A percentile compares a stretch with the other conserved stretches of the same genome.
These are phyloP conservation scores for Starmera amethionina DNA, from an alignment of 805 yeast species.

Conservation along the genomic window DNA sequence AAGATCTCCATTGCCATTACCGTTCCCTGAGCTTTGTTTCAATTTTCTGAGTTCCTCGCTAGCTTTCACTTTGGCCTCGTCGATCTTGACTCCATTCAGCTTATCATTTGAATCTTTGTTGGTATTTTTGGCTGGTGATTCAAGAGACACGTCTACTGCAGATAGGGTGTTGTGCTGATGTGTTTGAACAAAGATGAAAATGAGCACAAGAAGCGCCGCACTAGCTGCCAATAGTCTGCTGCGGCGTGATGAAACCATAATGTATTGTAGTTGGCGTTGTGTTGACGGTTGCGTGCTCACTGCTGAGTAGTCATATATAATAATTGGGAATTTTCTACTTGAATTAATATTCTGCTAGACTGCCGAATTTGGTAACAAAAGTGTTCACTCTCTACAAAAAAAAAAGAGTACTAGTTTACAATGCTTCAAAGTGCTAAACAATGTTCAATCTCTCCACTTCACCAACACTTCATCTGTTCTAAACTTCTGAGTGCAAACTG, in stretches of 20 bases:
- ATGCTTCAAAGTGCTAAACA: neutral
- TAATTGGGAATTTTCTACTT: too few relatives aligned
- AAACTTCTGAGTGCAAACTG: conserved; percentile 88
- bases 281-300: too few relatives aligned
- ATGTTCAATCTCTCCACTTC: conserved; percentile 66
- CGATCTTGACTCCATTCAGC: conserved; percentile 23
- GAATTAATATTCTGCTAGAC: neutral
- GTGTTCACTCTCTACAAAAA: neutral
- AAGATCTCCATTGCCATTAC: neutral
- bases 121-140: conserved; percentile 2
- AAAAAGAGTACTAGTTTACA: neutral
- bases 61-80: conserved; percentile 30
- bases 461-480: conserved; percentile 91
- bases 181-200: conserved; percentile 26
- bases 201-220: conserved; percentile 26
- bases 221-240: conserved; percentile 32
- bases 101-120: conserved; percentile 8
- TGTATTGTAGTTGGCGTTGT: neutral
- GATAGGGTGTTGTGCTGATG: conserved; percentile 8
- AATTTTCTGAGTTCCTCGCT: conserved; percentile 22
- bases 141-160: conserved; percentile 3
- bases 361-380: neutral
- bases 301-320: too few relatives aligned
- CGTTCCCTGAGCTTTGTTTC: conserved; percentile 5
- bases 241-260: conserved; percentile 25